A percentile compares a stretch with the other conserved stretches of the same genome.
Evolutionary conservation across 2,329 filamentous ascomycete species (phyloP).

Genomic region (Domatiomyces catenatus): DNA sequence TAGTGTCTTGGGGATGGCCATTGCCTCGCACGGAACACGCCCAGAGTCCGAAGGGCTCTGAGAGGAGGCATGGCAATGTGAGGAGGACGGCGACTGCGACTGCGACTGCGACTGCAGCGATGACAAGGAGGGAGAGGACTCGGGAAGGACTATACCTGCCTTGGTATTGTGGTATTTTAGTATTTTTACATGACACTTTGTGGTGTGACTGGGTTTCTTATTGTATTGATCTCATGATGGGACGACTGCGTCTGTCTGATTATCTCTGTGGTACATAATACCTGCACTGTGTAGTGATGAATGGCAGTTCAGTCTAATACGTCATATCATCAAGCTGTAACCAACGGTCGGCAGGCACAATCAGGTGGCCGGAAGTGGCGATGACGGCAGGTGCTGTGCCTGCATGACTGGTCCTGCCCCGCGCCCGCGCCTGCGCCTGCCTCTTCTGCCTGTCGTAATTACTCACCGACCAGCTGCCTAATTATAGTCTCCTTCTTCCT

Average conservation of each 20-base stretch:
- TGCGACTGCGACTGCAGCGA: background rate
- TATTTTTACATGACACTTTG: too few species aligned
- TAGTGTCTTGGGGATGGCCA: background rate
- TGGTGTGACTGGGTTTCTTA: too few species aligned
- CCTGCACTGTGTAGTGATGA: too few species aligned
- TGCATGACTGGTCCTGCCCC: background rate
- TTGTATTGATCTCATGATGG: too few species aligned
- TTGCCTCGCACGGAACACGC: background rate
- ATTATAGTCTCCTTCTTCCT: conserved; percentile 12
- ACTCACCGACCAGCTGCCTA: conserved; percentile 17
- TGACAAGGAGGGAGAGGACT: background rate
- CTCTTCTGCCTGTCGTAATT: conserved; percentile 18
- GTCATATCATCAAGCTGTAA: too few species aligned
- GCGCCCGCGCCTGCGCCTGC: conserved; percentile 3
- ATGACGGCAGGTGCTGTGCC: conserved; percentile 1
- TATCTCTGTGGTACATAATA: too few species aligned
- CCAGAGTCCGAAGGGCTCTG: background rate
- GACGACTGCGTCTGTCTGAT: too few species aligned
- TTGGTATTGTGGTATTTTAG: too few species aligned
- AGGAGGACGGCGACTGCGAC: background rate
- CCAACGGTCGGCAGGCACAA: too few species aligned
- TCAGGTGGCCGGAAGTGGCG: conserved; percentile 18
- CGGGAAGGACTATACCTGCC: too few species aligned
- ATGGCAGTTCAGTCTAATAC: too few species aligned
- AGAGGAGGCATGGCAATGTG: background rate